Percentiles rank a stretch among this genome's conserved stretches.
phyloP scores from a whole-genome alignment of 2,329 filamentous ascomycete species.

The Clonostachys byssicola region DNA sequence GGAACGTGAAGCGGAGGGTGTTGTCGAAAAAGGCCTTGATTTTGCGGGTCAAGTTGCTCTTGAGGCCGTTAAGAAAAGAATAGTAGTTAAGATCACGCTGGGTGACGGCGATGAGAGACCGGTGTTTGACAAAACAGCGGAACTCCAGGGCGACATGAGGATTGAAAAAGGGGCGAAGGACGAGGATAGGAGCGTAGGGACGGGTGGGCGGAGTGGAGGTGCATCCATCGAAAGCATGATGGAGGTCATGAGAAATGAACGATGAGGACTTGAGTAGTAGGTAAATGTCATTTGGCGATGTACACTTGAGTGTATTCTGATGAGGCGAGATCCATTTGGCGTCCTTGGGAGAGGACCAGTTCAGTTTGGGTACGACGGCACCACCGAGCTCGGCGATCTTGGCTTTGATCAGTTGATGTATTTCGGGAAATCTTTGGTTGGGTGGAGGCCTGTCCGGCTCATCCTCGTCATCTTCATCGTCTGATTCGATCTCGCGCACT shows the following conservation, averaged over 20 bases:
- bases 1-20: constrained; percentile 71
- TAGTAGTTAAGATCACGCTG: constrained; percentile 92
- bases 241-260: constrained; percentile 90
- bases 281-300: constrained; percentile 85
- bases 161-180: constrained; percentile 83
- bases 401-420: constrained; percentile 72
- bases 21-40: constrained; percentile 76
- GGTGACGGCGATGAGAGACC: constrained; percentile 75
- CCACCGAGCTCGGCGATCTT: constrained; percentile 81
- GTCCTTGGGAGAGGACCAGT: constrained; percentile 97
- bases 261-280: constrained; percentile 90
- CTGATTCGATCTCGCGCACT: constrained; percentile 32
- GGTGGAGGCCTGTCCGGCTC: constrained; percentile 33
- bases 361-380: constrained; percentile 85
- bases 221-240: constrained; percentile 83
- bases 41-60: constrained; percentile 59
- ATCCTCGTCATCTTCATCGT: constrained; percentile 49
- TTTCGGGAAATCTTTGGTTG: constrained; percentile 59
- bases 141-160: constrained; percentile 92
- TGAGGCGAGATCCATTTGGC: constrained; percentile 85
- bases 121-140: constrained; percentile 85
- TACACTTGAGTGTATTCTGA: constrained; percentile 88
- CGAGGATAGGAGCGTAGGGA: constrained; percentile 70
- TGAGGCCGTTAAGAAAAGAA: constrained; percentile 67
- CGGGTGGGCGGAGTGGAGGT: constrained; percentile 26